phyloP scores from a whole-genome alignment of 2,329 filamentous ascomycete species.

The Capronia americana region DNA sequence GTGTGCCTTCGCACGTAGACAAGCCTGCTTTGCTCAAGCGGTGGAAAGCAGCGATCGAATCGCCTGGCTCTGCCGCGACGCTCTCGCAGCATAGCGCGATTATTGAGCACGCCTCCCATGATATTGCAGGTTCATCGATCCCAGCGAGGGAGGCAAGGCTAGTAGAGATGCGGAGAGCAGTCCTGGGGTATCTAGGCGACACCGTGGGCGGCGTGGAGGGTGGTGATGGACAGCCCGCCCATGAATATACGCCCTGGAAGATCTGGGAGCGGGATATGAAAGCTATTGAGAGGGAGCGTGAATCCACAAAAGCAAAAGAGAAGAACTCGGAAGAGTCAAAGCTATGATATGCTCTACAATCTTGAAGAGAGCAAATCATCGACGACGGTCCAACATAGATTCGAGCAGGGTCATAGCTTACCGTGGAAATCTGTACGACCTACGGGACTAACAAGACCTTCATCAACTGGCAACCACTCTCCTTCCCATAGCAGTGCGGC shows the following conservation, averaged over 20 bases:
- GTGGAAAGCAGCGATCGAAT: conserved; percentile 33
- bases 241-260: conserved; percentile 18
- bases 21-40: conserved; percentile 29
- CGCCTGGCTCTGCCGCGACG: background rate
- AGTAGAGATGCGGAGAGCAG: conserved; percentile 35
- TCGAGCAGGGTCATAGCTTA: background rate
- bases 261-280: conserved; percentile 22
- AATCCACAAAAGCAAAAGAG: background rate
- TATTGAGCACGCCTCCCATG: conserved; percentile 34
- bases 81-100: conserved; percentile 28
- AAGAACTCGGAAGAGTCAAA: conserved; percentile 1
- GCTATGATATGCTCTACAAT: background rate
- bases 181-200: conserved; percentile 36
- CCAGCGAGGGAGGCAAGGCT: conserved; percentile 31
- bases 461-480: background rate
- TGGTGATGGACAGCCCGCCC: background rate
- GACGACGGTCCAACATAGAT: background rate
- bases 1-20: conserved; percentile 26
- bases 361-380: background rate
- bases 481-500: background rate
- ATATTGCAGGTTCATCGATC: conserved; percentile 33
- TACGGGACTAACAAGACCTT: background rate
- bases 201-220: conserved; percentile 31
- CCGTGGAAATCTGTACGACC: background rate
- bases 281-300: conserved; percentile 20